These are phyloP conservation scores for Fennellomyces sp. DNA, from an alignment of 371 early-diverging fungal species.

Conservation along the genomic window DNA sequence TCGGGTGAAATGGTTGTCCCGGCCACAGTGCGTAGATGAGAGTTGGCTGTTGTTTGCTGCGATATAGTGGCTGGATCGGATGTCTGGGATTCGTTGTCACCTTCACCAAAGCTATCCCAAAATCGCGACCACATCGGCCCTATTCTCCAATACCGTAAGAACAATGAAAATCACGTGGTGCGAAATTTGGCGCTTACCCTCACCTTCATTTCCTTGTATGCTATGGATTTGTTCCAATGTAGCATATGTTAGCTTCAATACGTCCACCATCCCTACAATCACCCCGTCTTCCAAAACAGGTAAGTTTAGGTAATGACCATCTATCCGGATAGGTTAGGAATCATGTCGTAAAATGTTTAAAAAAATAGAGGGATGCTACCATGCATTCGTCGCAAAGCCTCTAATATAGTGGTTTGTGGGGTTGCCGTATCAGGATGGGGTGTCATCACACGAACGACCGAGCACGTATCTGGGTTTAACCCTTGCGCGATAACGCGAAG, in stretches of 20 bases:
- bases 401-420: constrained; percentile 83
- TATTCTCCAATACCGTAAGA: background rate
- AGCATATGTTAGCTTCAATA: constrained; percentile 91
- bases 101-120: constrained; percentile 52
- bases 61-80: constrained; percentile 38
- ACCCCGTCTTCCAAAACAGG: constrained; percentile 86
- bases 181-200: constrained; percentile 14
- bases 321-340: constrained; percentile 40
- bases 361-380: constrained; percentile 44
- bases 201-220: constrained; percentile 45
- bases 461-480: constrained; percentile 87
- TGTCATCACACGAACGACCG: constrained; percentile 97
- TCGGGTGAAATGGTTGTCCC: constrained; percentile 38
- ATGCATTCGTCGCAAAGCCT: constrained; percentile 95
- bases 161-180: no score
- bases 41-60: constrained; percentile 1
- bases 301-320: constrained; percentile 94
- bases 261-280: constrained; percentile 93
- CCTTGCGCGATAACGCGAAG: constrained; percentile 95
- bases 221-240: constrained; percentile 68
- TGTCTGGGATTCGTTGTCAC: constrained; percentile 36
- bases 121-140: constrained; percentile 57
- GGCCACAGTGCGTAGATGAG: background rate
- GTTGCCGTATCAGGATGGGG: constrained; percentile 95
- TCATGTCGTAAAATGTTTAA: background rate